Evolutionary conservation across 768 basidiomycete species (phyloP).

Genomic region (Suillus lakei): DNA sequence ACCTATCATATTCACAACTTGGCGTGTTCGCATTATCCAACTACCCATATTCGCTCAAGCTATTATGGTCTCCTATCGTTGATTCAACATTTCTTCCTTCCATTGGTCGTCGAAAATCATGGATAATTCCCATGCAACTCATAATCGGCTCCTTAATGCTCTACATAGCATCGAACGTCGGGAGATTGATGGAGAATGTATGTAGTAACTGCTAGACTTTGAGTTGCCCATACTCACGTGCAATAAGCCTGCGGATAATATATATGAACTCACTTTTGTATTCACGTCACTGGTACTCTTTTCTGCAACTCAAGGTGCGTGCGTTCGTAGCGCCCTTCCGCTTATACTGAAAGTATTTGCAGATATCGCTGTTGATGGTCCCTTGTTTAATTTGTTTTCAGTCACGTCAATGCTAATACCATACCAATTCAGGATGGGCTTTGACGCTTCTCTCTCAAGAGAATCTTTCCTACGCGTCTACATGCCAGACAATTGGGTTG

Average conservation of each 20-base stretch:
- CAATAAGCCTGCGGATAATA: constrained; percentile 77
- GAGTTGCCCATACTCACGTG: constrained; percentile 6
- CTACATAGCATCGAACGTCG: constrained; percentile 73
- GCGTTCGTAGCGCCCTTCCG: not conserved
- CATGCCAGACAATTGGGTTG: constrained; percentile 96
- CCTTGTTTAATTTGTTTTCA: constrained; percentile 38
- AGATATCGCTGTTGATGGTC: constrained; percentile 99
- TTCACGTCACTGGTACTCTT: constrained; percentile 93
- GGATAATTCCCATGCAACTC: constrained; percentile 98
- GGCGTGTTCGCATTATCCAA: constrained; percentile 91
- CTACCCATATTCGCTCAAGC: constrained; percentile 96
- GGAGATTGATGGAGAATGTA: constrained; percentile 81
- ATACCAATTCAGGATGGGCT: constrained; percentile 66
- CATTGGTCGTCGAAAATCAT: constrained; percentile 94
- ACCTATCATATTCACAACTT: constrained; percentile 96
- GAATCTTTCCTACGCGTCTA: constrained; percentile 95
- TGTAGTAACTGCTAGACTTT: constrained; percentile 21
- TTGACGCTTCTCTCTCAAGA: constrained; percentile 88
- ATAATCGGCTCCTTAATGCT: constrained; percentile 87
- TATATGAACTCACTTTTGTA: constrained; percentile 75
- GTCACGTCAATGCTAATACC: constrained; percentile 33
- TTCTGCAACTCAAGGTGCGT: constrained; percentile 93
- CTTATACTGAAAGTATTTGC: constrained; percentile 20
- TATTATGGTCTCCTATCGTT: constrained; percentile 97
- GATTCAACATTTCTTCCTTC: constrained; percentile 85